Evolutionary conservation across 2,329 filamentous ascomycete genomes (phyloP).

Genomic region (Sphaerulina musiva): DNA sequence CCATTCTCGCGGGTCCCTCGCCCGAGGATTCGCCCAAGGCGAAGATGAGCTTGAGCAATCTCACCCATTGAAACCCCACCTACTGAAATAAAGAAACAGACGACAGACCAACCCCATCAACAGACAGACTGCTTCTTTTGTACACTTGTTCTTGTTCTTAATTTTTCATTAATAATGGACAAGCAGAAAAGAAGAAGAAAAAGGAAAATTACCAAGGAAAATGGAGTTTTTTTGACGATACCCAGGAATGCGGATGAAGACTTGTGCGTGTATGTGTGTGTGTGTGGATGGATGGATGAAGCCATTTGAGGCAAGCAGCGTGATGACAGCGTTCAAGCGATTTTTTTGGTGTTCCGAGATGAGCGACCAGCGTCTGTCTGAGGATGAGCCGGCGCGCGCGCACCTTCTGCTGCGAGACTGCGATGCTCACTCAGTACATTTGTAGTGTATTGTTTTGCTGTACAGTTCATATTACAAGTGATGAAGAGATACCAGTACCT

Average conservation of each 20-base stretch:
- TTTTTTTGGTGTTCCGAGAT: background rate
- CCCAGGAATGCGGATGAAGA: conserved; percentile 2
- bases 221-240: conserved; percentile 5
- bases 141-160: conserved; percentile 3
- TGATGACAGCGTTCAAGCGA: conserved; percentile 14
- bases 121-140: conserved; percentile 1
- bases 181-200: too few species aligned
- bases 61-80: conserved; percentile 26
- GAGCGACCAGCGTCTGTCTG: background rate
- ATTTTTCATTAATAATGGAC: background rate
- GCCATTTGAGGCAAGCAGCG: background rate
- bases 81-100: background rate
- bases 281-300: background rate
- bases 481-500: too few species aligned
- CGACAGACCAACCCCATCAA: conserved; percentile 3
- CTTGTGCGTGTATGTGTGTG: background rate
- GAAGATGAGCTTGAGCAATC: conserved; percentile 36
- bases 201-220: too few species aligned
- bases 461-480: too few species aligned
- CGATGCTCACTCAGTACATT: too few species aligned
- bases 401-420: too few species aligned
- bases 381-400: too few species aligned
- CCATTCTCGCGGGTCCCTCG: conserved; percentile 23
- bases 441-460: too few species aligned
- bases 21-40: conserved; percentile 34